Conservation (phyloP, 1,284 basidiomycete genomes). For the Leccinum angustisporum region DNA sequence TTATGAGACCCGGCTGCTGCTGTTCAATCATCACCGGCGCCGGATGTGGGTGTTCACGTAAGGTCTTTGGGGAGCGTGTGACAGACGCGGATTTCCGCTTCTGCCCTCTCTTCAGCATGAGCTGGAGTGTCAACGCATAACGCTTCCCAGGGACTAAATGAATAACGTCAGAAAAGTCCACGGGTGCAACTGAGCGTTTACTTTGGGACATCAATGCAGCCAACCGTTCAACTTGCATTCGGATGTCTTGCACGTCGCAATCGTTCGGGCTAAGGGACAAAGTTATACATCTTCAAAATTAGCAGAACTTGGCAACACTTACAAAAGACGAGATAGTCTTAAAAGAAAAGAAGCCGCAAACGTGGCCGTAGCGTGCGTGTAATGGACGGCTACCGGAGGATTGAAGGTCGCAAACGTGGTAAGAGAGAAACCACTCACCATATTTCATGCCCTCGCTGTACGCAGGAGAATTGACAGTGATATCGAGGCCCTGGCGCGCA, state of each 20-base stretch:
- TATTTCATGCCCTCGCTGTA: conserved; percentile 91
- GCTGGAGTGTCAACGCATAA: conserved; percentile 82
- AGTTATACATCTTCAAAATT: conserved; percentile 2
- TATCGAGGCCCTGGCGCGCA: conserved; percentile 67
- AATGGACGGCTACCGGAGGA: conserved; percentile 68
- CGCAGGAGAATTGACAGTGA: conserved; percentile 73
- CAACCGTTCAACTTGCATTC: conserved; percentile 76
- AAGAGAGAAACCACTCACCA: conserved; percentile 43
- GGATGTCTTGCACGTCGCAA: conserved; percentile 75
- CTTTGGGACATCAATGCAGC: conserved; percentile 75
- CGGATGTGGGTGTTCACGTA: conserved; percentile 48
- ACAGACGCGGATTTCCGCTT: conserved; percentile 58
- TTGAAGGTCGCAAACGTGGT: conserved; percentile 9
- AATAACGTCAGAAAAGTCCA: conserved; percentile 14
- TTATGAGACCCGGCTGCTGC: conserved; percentile 22
- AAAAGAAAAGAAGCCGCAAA: conserved; percentile 89
- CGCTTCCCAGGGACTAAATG: conserved; percentile 80
- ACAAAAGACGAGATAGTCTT: conserved; percentile 84
- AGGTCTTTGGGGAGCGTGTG: conserved; percentile 58
- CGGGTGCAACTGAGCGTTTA: conserved; percentile 37
- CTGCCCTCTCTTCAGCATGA: conserved; percentile 82
- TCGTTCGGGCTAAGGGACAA: conserved; percentile 66
- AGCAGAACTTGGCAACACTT: conserved; percentile 31
- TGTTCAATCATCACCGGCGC: conserved; percentile 39
- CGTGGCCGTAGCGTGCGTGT: conserved; percentile 89